phyloP scores from a whole-genome alignment of 306 rosid species.

The Cajanus cajan region DNA sequence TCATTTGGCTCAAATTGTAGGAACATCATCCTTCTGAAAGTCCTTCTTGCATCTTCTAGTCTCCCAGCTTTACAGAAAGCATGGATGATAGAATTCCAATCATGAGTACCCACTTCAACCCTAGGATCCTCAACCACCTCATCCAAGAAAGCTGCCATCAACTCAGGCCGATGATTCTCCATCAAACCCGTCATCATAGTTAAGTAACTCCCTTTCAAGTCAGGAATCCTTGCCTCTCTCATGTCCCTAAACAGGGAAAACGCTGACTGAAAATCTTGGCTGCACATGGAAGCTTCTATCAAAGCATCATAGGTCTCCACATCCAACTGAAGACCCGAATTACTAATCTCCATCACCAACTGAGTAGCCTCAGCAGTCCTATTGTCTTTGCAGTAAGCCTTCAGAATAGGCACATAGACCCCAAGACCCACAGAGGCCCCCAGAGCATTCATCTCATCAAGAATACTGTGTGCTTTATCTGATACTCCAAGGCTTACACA shows the following conservation, averaged over 20 bases:
- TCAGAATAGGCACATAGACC: slow-evolving; percentile 82
- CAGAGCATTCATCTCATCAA: slow-evolving; percentile 71
- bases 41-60: slow-evolving; percentile 92
- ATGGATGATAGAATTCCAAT: slow-evolving; percentile 93
- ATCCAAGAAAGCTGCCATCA: slow-evolving; percentile 97
- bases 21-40: slow-evolving; percentile 87
- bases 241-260: slow-evolving; percentile 81
- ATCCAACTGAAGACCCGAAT: slow-evolving; percentile 74
- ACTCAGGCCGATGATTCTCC: slow-evolving; percentile 91
- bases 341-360: slow-evolving; percentile 78
- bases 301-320: slow-evolving; percentile 65
- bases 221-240: slow-evolving; percentile 76
- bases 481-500: slow-evolving; percentile 71
- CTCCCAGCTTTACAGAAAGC: slow-evolving; percentile 93
- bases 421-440: slow-evolving; percentile 85
- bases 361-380: slow-evolving; percentile 83
- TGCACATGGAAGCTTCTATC: slow-evolving; percentile 77
- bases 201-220: slow-evolving; percentile 82
- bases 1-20: slow-evolving; percentile 84
- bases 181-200: slow-evolving; percentile 94
- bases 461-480: slow-evolving; percentile 79
- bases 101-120: slow-evolving; percentile 84
- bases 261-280: slow-evolving; percentile 93
- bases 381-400: slow-evolving; percentile 83
- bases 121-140: slow-evolving; percentile 92